These are phyloP conservation scores for Cucurbita pepo DNA, from an alignment of 306 rosid species.

Conservation along the genomic window DNA sequence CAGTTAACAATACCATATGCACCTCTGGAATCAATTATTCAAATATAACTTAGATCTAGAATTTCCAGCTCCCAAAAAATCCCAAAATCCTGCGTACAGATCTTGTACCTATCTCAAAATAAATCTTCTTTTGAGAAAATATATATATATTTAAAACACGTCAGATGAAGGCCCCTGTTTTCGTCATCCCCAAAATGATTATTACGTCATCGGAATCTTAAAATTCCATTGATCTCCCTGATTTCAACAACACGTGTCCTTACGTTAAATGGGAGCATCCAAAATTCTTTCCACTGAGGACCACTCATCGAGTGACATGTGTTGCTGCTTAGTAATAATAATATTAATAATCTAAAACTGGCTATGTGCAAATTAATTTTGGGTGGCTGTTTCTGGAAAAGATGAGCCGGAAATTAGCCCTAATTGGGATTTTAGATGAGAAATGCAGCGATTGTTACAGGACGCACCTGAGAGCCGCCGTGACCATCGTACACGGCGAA, in stretches of 20 bases:
- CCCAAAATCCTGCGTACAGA: neutral
- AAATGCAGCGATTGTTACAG: neutral
- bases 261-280: slow-evolving; percentile 4
- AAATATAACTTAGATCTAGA: neutral
- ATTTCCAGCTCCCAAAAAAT: neutral
- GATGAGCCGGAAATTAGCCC: slow-evolving; percentile 3
- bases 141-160: neutral
- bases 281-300: slow-evolving; percentile 12
- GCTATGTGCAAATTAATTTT: neutral
- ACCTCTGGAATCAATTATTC: neutral
- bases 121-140: neutral
- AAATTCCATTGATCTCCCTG: neutral
- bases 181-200: neutral
- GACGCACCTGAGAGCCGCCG: slow-evolving; percentile 64
- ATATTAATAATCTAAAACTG: neutral
- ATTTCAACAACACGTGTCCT: slow-evolving; percentile 23
- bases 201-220: neutral
- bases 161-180: neutral
- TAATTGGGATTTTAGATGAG: neutral
- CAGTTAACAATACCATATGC: neutral
- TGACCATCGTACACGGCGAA: slow-evolving; percentile 83
- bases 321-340: neutral
- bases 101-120: neutral
- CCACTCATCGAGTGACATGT: slow-evolving; percentile 26
- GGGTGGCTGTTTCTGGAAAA: neutral